Percentiles rank a stretch among this genome's conserved stretches.
These are phyloP conservation scores for Lasiodiplodia gonubiensis DNA, from an alignment of 2,329 filamentous ascomycete genomes.

Conservation along the genomic window DNA sequence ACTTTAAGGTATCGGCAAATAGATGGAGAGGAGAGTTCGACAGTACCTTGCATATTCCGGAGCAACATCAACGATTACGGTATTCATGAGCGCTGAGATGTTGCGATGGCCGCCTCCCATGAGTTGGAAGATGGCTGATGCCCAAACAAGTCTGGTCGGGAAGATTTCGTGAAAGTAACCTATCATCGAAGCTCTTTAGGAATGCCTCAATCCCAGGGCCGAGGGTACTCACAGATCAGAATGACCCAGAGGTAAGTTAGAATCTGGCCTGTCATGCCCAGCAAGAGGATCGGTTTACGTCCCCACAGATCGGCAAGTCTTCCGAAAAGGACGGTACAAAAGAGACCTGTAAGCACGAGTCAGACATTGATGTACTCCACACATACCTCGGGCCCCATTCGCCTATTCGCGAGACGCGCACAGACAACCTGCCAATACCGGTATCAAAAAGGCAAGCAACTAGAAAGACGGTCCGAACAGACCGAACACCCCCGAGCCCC, in stretches of 20 bases:
- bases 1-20: no score
- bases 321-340: constrained; percentile 8
- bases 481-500: no score
- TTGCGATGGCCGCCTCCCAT: constrained; percentile 22
- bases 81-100: constrained; percentile 23
- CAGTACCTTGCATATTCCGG: constrained; percentile 4
- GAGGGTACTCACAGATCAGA: constrained; percentile 5
- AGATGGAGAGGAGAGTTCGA: fast-evolving
- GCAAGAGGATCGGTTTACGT: constrained; percentile 12
- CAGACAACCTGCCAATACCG: no score
- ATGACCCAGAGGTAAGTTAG: constrained; percentile 26
- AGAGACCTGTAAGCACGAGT: neutral
- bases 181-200: neutral
- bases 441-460: neutral
- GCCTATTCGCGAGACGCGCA: no score
- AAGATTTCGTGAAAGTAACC: constrained; percentile 24
- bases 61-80: constrained; percentile 25
- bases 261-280: constrained; percentile 24
- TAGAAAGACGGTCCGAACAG: no score
- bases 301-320: constrained; percentile 18
- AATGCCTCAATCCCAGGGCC: neutral
- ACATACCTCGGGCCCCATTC: neutral
- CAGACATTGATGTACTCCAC: neutral
- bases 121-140: constrained; percentile 21
- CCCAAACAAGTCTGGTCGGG: constrained; percentile 17